These are phyloP conservation scores for Sarocladiaceae sp. DNA, from an alignment of 2,329 filamentous ascomycete genomes.

Conservation along the genomic window DNA sequence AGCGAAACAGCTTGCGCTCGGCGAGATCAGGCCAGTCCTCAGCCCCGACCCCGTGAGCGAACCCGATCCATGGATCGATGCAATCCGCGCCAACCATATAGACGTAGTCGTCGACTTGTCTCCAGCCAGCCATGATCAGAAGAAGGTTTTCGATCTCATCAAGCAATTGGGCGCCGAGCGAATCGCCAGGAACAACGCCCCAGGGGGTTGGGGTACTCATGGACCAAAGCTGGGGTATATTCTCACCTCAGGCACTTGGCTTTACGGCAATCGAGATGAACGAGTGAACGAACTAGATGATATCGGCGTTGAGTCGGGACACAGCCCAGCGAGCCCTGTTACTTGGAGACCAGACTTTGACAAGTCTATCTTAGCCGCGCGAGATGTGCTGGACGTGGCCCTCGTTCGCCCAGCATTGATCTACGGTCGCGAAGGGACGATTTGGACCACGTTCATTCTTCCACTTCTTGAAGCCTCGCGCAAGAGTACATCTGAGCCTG, in stretches of 20 bases:
- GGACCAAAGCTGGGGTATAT: conserved; percentile 14
- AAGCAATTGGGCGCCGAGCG: conserved; percentile 12
- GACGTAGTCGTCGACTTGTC: conserved; percentile 13
- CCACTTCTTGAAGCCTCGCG: conserved; percentile 13
- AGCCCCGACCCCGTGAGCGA: conserved; percentile 13
- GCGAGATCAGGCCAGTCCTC: conserved; percentile 12
- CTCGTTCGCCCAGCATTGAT: conserved; percentile 13
- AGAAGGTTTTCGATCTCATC: conserved; percentile 12
- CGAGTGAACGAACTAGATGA: conserved; percentile 12
- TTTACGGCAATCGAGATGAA: conserved; percentile 11
- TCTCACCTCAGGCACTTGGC: conserved; percentile 14
- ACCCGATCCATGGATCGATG: conserved; percentile 9
- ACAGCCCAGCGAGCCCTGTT: conserved; percentile 6
- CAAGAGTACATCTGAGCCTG: neutral
- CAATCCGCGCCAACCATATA: conserved; percentile 11
- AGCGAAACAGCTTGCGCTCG: conserved; percentile 12
- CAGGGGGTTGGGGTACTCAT: neutral
- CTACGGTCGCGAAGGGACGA: conserved; percentile 13
- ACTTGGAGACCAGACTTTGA: conserved; percentile 13
- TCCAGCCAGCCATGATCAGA: conserved; percentile 9
- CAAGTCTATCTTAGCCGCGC: conserved; percentile 10
- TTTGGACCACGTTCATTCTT: conserved; percentile 14
- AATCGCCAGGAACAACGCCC: conserved; percentile 5
- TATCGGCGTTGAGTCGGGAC: conserved; percentile 4
- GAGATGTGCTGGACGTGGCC: conserved; percentile 13